Conservation (phyloP, 2,329 filamentous ascomycete species). For the Coleophoma cylindrospora region DNA sequence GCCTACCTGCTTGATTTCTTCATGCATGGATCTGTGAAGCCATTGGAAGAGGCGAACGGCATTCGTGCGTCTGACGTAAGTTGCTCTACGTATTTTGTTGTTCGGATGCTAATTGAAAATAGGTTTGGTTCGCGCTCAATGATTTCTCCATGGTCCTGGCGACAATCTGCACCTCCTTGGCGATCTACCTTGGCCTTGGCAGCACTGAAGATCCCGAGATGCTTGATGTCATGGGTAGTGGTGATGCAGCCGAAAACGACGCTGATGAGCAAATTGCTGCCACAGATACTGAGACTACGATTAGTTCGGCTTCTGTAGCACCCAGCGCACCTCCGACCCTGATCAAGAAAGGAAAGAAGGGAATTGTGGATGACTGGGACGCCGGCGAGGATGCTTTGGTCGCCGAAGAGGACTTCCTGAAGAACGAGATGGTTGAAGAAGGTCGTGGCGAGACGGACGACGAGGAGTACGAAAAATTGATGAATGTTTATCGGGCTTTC, state of each 20-base stretch:
- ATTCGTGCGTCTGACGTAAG: slow-evolving; percentile 54
- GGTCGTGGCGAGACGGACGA: slow-evolving; percentile 23
- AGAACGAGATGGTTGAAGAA: slow-evolving; percentile 27
- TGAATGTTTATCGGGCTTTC: slow-evolving; percentile 56
- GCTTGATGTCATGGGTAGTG: slow-evolving; percentile 39
- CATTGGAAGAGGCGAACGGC: slow-evolving; percentile 58
- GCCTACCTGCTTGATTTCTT: slow-evolving; percentile 73
- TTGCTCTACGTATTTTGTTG: neutral
- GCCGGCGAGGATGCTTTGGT: slow-evolving; percentile 31
- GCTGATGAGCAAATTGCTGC: slow-evolving; percentile 26
- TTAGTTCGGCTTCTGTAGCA: slow-evolving; percentile 1
- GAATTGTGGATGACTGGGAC: slow-evolving; percentile 46
- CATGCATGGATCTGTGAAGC: slow-evolving; percentile 61
- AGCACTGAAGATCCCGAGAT: slow-evolving; percentile 41
- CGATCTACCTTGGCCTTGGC: slow-evolving; percentile 49
- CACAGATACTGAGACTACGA: slow-evolving; percentile 9
- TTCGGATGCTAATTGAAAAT: slow-evolving; percentile 4
- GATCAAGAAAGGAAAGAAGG: slow-evolving; percentile 24
- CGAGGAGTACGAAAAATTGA: slow-evolving; percentile 39
- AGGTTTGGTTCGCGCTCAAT: slow-evolving; percentile 67
- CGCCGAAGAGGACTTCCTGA: slow-evolving; percentile 27
- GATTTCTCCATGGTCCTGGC: slow-evolving; percentile 60
- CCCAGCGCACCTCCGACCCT: slow-evolving; percentile 4
- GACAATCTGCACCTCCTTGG: slow-evolving; percentile 64
- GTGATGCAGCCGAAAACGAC: slow-evolving; percentile 41